Evolutionary conservation across 2,329 filamentous ascomycete genomes (phyloP), one percentile per base, ranked within the genome.

Genomic region (Calonectria hongkongensis): DNA sequence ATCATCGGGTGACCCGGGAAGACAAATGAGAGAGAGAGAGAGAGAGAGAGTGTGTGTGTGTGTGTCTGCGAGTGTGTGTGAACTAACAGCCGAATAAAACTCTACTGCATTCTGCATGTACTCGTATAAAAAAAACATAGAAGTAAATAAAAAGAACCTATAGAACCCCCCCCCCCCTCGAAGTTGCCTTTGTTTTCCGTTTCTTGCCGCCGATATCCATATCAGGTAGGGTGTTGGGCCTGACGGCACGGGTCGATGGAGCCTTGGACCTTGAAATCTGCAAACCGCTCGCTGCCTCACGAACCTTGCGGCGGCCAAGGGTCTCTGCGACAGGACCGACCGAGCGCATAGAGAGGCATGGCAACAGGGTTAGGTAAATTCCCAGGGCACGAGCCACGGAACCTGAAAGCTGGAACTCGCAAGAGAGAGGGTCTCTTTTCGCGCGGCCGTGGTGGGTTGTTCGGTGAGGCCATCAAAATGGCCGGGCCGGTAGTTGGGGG

Each of bases 331-430:
- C 64, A 45, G 63, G 41, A 27, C 27, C 47, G 58, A 66, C 21
- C 21, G 21, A 21, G 21, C 21, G 21, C 21, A 21, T 2, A 21
- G 21, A 21, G 21, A 21, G 66, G 63, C 30, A 43, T 10, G 45
- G 62, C 66, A 74, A 70, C 73, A 79, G 77, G 75, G 75, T 79
- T 79, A 74, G 77, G 75, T 73, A 73, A 72, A 48, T 62, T 72
- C 48, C 5, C 7, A 68, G 65, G 47, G 70, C 70, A 72, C 58
- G 58, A 72, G 48, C 70, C 65, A 72, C 25, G 13, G 50, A 70
- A 79, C 71, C 75, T 74, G 73, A 74, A 74, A 79, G 75, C 70
- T 74, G 56, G 47, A 72, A 75, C 58, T 27, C 41, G 47, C 25
- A 56, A 70, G 68, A 70, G 27, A 60, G 74, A 33, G 30, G 30